phyloP scores from a whole-genome alignment of 2,329 filamentous ascomycete species.

The Grosmannia clavigera region DNA sequence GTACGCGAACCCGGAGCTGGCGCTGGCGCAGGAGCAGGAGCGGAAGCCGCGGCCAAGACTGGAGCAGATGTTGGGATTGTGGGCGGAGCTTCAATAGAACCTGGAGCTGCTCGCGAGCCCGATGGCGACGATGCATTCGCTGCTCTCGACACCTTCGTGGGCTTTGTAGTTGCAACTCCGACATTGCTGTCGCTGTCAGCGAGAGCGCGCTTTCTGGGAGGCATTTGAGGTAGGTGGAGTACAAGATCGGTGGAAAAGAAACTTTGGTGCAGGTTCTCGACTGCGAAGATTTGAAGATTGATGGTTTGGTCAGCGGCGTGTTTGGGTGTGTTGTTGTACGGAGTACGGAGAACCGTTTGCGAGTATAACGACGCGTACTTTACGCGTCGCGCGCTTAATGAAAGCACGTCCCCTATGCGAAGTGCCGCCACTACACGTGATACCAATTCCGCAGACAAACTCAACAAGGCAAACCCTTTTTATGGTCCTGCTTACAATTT shows the following conservation, averaged over 20 bases:
- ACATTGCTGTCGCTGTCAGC: not conserved
- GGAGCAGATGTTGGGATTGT: not conserved
- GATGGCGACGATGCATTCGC: not conserved
- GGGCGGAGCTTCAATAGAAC: not conserved
- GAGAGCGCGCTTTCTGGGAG: not conserved
- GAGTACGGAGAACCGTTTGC: no score
- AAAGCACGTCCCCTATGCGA: no score
- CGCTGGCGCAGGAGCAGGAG: not conserved
- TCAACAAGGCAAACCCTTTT: no score
- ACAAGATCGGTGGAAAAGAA: not conserved
- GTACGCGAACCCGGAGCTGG: not conserved
- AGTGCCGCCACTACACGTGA: no score
- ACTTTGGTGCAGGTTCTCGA: not conserved
- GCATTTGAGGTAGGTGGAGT: not conserved
- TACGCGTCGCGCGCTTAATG: no score
- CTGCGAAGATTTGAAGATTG: no score
- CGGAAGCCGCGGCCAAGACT: not conserved
- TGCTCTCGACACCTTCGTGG: not conserved
- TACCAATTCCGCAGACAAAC: no score
- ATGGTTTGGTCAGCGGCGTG: no score
- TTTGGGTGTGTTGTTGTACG: no score
- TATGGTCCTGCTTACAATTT: no score
- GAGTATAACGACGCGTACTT: no score
- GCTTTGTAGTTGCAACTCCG: not conserved
- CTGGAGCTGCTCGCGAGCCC: not conserved